phyloP scores from a whole-genome alignment of 176 grass and related monocot genomes.

The Typha latifolia region DNA sequence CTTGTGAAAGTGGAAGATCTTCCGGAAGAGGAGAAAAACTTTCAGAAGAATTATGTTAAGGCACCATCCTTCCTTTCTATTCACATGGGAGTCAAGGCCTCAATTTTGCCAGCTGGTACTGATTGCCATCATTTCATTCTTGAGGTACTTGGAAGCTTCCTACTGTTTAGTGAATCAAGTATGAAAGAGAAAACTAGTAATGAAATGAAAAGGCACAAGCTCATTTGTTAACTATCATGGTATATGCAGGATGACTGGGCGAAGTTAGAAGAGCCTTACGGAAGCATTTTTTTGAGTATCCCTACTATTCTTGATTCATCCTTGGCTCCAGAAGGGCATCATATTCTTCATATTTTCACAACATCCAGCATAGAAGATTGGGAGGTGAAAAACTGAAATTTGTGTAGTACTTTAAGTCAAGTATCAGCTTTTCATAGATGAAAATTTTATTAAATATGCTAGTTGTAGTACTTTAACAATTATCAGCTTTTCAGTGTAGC shows the following conservation, averaged over 20 bases:
- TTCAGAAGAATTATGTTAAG: slow-evolving; percentile 82
- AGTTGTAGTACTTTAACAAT: not conserved
- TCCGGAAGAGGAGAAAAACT: slow-evolving; percentile 93
- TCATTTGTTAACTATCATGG: slow-evolving; percentile 8
- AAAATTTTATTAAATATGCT: not conserved
- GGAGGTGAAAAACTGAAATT: slow-evolving; percentile 52
- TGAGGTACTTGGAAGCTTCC: slow-evolving; percentile 41
- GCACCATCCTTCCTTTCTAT: slow-evolving; percentile 94
- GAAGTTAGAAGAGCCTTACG: slow-evolving; percentile 78
- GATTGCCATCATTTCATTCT: slow-evolving; percentile 97
- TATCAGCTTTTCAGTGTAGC: not conserved
- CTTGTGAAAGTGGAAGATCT: slow-evolving; percentile 76
- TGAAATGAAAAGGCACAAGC: not conserved
- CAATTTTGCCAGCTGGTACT: slow-evolving; percentile 69
- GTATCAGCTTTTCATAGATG: not conserved
- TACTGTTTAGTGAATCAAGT: no score
- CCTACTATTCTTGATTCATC: slow-evolving; percentile 93
- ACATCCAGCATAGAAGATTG: slow-evolving; percentile 89
- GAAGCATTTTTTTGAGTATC: slow-evolving; percentile 97
- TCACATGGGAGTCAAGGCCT: slow-evolving; percentile 89
- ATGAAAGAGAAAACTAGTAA: not conserved
- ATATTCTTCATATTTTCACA: slow-evolving; percentile 95
- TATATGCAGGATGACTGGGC: slow-evolving; percentile 70
- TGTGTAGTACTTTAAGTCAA: not conserved
- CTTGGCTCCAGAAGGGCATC: slow-evolving; percentile 79